These are phyloP conservation scores for Microstegium vimineum DNA, from an alignment of 176 grass and related monocot species.

Conservation along the genomic window DNA sequence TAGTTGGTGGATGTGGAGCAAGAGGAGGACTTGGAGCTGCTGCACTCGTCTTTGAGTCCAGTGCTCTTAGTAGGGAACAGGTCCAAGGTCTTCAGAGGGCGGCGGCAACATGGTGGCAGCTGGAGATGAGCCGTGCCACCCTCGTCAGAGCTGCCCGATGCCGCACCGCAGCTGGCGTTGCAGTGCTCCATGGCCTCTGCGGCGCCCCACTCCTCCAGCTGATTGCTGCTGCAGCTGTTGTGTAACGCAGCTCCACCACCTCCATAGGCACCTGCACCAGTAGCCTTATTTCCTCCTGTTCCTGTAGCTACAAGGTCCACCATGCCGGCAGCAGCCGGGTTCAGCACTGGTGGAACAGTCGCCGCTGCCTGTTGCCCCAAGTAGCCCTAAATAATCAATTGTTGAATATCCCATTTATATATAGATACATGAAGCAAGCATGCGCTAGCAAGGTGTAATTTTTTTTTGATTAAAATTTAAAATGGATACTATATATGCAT, in stretches of 20 bases:
- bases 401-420: neutral
- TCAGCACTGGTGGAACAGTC: neutral
- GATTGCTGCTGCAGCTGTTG: conserved; percentile 25
- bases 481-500: no score
- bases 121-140: neutral
- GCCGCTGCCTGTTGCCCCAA: neutral
- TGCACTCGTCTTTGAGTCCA: conserved; percentile 76
- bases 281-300: conserved; percentile 14
- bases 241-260: neutral
- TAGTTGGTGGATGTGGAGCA: conserved; percentile 94
- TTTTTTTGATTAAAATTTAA: no score
- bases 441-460: neutral
- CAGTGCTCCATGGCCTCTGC: conserved; percentile 29
- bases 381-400: neutral
- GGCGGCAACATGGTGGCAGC: conserved; percentile 58
- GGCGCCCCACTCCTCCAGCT: conserved; percentile 34
- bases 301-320: neutral
- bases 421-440: neutral
- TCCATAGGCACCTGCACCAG: neutral
- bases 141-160: conserved; percentile 21
- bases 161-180: neutral
- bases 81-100: conserved; percentile 70
- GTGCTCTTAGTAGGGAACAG: conserved; percentile 85
- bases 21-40: conserved; percentile 87
- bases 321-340: neutral